These are phyloP conservation scores for Monosporascus ibericus DNA, from an alignment of 2,329 filamentous ascomycete species.

Conservation along the genomic window DNA sequence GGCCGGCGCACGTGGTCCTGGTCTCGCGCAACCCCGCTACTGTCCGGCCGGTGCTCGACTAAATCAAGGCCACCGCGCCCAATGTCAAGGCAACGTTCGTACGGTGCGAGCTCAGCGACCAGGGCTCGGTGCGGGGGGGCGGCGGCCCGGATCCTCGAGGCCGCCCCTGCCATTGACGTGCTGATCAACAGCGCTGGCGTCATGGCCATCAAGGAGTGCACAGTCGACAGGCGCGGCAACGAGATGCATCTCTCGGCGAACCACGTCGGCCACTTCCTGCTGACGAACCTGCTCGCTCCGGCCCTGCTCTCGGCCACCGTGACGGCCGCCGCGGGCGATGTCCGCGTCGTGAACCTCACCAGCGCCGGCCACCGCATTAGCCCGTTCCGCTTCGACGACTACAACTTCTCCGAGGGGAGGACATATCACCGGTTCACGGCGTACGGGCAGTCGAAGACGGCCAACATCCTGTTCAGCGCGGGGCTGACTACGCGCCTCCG, in stretches of 20 bases:
- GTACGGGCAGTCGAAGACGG: constrained; percentile 40
- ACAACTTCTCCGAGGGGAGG: constrained; percentile 26
- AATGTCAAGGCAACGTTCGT: constrained; percentile 10
- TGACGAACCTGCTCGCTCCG: constrained; percentile 12
- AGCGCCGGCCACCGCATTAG: constrained; percentile 30
- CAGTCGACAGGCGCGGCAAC: constrained; percentile 12
- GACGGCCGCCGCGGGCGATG: constrained; percentile 8
- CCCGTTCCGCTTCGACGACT: constrained; percentile 33
- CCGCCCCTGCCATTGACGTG: constrained; percentile 11
- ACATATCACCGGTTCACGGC: constrained; percentile 31
- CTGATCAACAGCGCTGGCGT: constrained; percentile 12
- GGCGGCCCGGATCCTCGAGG: constrained; percentile 7
- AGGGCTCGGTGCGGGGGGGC: constrained; percentile 10
- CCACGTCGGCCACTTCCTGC: constrained; percentile 16
- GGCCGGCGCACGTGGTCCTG: constrained; percentile 10
- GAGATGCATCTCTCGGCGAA: constrained; percentile 10
- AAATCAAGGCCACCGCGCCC: constrained; percentile 8
- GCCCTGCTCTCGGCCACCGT: background rate
- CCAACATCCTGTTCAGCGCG: constrained; percentile 34
- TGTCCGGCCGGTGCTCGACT: constrained; percentile 11
- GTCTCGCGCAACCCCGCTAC: constrained; percentile 9
- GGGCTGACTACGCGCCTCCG: constrained; percentile 15
- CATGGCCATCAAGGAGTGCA: constrained; percentile 10
- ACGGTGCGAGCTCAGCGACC: constrained; percentile 10
- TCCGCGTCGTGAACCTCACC: constrained; percentile 32